Evolutionary conservation across 169 alveolate genomes (phyloP).

Genomic region (Plasmodium inui): DNA sequence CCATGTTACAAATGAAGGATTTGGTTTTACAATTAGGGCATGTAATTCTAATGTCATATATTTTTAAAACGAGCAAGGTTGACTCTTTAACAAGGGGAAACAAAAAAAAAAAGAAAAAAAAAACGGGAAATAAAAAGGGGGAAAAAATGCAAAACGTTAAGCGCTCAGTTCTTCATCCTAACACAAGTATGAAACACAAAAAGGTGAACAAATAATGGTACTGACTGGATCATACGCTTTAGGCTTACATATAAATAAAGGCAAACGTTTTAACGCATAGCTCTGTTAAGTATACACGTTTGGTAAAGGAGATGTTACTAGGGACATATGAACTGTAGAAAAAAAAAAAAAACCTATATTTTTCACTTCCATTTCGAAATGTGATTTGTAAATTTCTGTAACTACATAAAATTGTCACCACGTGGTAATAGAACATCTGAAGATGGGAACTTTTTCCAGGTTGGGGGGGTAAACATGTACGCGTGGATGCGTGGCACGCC

Average conservation of each 20-base stretch:
- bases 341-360: not conserved
- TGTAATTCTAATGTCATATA: not conserved
- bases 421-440: not conserved
- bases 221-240: not conserved
- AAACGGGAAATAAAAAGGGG: not conserved
- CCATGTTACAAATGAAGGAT: not conserved
- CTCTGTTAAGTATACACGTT: not conserved
- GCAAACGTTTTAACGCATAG: not conserved
- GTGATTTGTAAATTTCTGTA: not conserved
- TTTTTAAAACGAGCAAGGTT: not conserved
- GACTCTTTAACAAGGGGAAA: not conserved
- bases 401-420: not conserved
- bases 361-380: not conserved
- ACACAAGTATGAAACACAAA: not conserved
- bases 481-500: not conserved
- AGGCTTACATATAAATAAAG: not conserved
- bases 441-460: not conserved
- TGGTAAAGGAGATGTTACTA: not conserved
- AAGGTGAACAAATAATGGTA: not conserved
- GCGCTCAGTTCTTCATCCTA: not conserved
- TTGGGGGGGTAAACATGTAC: not conserved
- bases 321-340: not conserved
- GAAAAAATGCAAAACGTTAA: not conserved
- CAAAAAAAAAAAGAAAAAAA: not conserved
- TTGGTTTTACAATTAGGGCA: not conserved